Percentiles rank a stretch among this genome's conserved stretches.
Evolutionary conservation across 176 grass and related monocot genomes (phyloP).

Genomic region (Oryza glumipatula): DNA sequence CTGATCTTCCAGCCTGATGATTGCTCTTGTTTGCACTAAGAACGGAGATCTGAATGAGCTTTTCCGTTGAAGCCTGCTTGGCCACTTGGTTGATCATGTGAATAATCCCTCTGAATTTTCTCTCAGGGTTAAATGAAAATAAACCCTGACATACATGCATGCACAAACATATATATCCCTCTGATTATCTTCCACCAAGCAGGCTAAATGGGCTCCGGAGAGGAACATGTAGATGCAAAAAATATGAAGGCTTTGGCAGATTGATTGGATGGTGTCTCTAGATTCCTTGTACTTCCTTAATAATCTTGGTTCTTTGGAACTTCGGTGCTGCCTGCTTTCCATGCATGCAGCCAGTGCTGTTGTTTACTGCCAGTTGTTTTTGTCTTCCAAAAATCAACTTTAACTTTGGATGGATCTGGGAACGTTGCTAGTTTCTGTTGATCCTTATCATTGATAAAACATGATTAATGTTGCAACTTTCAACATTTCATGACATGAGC

Average conservation of each 20-base stretch:
- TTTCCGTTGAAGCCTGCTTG: conserved; percentile 1
- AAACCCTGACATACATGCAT: neutral
- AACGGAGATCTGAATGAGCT: conserved; percentile 22
- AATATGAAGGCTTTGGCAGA: conserved; percentile 26
- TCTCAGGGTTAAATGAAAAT: neutral
- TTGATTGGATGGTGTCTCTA: neutral
- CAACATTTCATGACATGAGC: neutral
- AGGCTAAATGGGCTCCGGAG: neutral
- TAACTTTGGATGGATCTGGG: neutral
- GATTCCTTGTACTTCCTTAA: neutral
- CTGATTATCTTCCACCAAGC: conserved; percentile 21
- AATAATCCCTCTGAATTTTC: neutral
- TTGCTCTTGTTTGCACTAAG: conserved; percentile 20
- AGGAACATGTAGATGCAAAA: conserved; percentile 21
- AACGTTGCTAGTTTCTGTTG: neutral
- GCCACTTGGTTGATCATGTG: neutral
- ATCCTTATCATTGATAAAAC: neutral
- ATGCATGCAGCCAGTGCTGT: neutral
- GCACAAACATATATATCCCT: neutral
- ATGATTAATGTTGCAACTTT: neutral
- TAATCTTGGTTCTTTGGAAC: neutral
- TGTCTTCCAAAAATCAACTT: neutral
- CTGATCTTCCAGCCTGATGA: conserved; percentile 31
- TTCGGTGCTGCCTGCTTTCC: neutral
- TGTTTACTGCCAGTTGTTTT: neutral